Evolutionary conservation across 345 rosid genomes (phyloP).

Genomic region (Kandelia obovata): DNA sequence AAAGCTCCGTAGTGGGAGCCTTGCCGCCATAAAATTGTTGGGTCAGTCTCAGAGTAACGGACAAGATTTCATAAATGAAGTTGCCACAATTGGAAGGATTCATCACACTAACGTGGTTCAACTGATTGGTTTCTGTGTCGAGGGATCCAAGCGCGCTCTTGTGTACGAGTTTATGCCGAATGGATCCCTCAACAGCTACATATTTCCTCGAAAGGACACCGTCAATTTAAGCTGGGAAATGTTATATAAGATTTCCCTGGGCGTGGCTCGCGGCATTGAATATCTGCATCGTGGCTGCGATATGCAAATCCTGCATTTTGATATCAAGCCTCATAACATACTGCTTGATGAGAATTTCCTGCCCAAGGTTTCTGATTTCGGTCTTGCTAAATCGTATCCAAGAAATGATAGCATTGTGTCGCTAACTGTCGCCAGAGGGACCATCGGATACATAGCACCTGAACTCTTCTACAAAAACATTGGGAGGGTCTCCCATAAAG

Average conservation of each 20-base stretch:
- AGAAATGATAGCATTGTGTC: not conserved
- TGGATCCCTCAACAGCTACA: not conserved
- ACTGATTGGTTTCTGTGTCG: constrained; percentile 3
- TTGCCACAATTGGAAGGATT: constrained; percentile 14
- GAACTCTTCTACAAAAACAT: constrained; percentile 5
- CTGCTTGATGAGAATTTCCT: not conserved
- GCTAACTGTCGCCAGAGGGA: not conserved
- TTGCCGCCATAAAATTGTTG: too few relatives aligned
- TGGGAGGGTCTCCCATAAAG: not conserved
- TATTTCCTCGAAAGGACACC: not conserved
- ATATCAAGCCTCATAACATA: constrained; percentile 11
- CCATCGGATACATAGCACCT: constrained; percentile 9
- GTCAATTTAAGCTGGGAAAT: not conserved
- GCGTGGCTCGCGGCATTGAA: constrained; percentile 12
- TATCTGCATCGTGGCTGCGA: not conserved
- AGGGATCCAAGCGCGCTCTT: constrained; percentile 10
- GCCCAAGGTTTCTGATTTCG: constrained; percentile 1
- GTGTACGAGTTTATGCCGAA: not conserved
- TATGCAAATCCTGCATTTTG: constrained; percentile 11
- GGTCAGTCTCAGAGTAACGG: too few relatives aligned
- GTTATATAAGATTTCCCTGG: constrained; percentile 1
- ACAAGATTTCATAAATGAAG: too few relatives aligned
- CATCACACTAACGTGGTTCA: constrained; percentile 9
- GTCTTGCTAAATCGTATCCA: constrained; percentile 2
- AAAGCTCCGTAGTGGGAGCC: too few relatives aligned